phyloP scores from a whole-genome alignment of 2,329 filamentous ascomycete species.

The Cladophialophora carrionii region DNA sequence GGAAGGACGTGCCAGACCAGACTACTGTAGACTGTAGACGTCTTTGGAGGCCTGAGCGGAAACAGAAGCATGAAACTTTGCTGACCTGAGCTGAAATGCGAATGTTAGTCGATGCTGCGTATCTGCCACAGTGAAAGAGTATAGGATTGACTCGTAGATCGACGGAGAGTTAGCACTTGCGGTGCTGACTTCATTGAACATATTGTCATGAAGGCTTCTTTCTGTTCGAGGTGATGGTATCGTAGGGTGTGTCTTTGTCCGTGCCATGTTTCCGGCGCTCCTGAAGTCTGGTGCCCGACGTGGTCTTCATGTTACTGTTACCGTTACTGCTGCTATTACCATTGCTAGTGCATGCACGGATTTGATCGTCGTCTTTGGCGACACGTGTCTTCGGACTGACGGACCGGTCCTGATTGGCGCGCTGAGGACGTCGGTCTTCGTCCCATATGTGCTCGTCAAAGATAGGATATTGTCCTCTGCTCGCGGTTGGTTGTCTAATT shows the following conservation, averaged over 20 bases:
- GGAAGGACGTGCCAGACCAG: too few species aligned
- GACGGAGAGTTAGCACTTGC: too few species aligned
- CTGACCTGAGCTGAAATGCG: background rate
- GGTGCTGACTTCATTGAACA: background rate
- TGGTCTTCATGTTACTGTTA: background rate
- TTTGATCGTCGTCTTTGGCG: background rate
- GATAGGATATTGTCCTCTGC: background rate
- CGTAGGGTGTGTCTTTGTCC: background rate
- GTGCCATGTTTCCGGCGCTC: background rate
- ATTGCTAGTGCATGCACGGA: background rate
- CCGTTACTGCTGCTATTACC: background rate
- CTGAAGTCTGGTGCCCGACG: background rate
- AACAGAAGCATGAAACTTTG: background rate
- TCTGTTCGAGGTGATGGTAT: background rate
- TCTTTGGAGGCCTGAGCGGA: background rate
- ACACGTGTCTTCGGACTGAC: constrained; percentile 9
- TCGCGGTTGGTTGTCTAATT: background rate
- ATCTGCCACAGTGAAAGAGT: background rate
- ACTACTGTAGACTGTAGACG: too few species aligned
- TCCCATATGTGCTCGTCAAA: constrained; percentile 17
- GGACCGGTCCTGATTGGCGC: background rate
- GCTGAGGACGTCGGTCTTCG: background rate
- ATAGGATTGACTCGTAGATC: background rate
- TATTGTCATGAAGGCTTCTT: background rate
- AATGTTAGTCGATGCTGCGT: background rate